Evolutionary conservation across 768 basidiomycete genomes (phyloP), one percentile per base, ranked within the genome.

Genomic region (Crassisporium funariophilum): DNA sequence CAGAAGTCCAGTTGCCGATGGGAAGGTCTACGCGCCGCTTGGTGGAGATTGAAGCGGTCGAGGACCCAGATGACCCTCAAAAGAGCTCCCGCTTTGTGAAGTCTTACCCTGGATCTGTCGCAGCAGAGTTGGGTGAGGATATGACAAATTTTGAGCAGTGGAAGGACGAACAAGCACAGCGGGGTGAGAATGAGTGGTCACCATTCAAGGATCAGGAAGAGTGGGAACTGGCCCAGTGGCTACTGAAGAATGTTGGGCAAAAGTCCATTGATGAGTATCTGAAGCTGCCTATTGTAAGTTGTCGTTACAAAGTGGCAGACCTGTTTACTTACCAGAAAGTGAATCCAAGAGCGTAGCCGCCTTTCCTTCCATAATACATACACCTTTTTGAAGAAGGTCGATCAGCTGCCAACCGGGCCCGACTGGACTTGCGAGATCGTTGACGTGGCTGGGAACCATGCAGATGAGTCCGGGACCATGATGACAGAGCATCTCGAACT

Each of bases 381-480:
- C 9, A 35, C 41, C 13, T 44, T 55, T 4, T 21, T 55, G 17
- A 40, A 51, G 29, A 43, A 44, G 8, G 41, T 67, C 10, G 57
- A 65, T 49, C n/a, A 25, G 9, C 50, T 67, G 1, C 59, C 57
- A 3, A 39, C 17, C 16, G 61, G 59, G 10, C 49, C 61, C 16
- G 44, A 48, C 15, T 67, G 61, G 62, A 46, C 2, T 17, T 68
- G 67, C 41, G 52, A 62, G 12, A 44, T 24, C 3, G 31, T 53
- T n/a, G 4, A 31, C 17, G 21, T 48, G 0, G 45, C 13, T 1
- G 55, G 57, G 2, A 49, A 59, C 20, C 1, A 38, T 10, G 15
- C 41, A 4, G 52, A 44, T 23, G 22, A 16, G 0, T 20, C 52
- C 12, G 50, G 47, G 9, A 36, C 48, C n/a, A 13, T 29, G 6